Conservation (phyloP, 331 rosid genomes). For the Pyracantha coccinea region DNA sequence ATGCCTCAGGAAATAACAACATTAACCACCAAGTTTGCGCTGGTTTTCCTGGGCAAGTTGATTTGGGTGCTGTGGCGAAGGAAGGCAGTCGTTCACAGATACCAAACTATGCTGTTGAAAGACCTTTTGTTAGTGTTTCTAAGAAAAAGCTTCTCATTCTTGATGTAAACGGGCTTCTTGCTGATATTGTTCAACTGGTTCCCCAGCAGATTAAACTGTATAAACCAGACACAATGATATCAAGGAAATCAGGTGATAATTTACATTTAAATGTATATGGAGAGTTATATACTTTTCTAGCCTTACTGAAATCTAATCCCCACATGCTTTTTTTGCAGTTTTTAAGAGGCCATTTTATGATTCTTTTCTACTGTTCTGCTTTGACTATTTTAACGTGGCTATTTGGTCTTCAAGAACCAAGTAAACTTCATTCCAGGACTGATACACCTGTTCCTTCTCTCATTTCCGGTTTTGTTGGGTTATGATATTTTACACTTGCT, state of each 20-base stretch:
- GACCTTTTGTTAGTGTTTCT: constrained; percentile 20
- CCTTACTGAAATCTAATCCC: constrained; percentile 1
- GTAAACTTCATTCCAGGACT: constrained; percentile 39
- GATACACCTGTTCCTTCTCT: constrained; percentile 13
- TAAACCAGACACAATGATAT: constrained; percentile 40
- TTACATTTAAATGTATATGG: constrained; percentile 7
- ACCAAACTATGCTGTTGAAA: constrained; percentile 23
- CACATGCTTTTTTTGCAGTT: constrained; percentile 34
- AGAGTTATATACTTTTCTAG: neutral
- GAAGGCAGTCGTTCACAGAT: constrained; percentile 23
- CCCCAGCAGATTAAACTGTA: constrained; percentile 5
- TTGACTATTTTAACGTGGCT: constrained; percentile 74
- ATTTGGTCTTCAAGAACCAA: constrained; percentile 88
- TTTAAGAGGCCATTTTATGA: constrained; percentile 87
- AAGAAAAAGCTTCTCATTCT: constrained; percentile 86
- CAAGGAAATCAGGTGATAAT: constrained; percentile 54
- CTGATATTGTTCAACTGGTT: constrained; percentile 42
- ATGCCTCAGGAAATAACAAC: neutral
- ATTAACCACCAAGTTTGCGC: too few species aligned
- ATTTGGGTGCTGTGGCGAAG: constrained; percentile 15
- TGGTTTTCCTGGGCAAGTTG: neutral
- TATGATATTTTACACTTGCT: neutral
- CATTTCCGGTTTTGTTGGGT: neutral
- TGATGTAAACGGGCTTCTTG: constrained; percentile 89
- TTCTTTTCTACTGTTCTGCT: constrained; percentile 69